phyloP scores from a whole-genome alignment of 1,284 basidiomycete genomes.

The Exobasidium rhododendri region DNA sequence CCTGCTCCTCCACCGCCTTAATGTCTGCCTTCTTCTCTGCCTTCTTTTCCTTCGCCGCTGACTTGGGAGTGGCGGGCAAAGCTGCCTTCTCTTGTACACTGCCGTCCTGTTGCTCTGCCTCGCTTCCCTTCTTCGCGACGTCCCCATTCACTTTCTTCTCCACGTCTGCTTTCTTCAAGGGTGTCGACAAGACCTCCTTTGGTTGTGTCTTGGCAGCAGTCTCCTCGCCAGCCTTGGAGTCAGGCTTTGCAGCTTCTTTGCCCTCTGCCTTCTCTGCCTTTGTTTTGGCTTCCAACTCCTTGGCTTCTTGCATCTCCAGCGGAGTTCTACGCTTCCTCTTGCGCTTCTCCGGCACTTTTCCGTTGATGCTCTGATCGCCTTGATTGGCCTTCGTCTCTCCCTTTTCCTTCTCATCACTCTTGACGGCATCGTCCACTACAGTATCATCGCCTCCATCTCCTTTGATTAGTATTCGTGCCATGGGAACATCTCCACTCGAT shows the following conservation, averaged over 20 bases:
- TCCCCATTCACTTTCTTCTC: neutral
- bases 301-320: neutral
- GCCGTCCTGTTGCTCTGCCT: no score
- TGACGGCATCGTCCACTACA: no score
- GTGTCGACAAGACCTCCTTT: neutral
- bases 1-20: neutral
- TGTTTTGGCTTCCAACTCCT: neutral
- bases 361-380: neutral
- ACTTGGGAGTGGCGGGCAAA: neutral
- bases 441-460: no score
- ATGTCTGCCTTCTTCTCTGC: neutral
- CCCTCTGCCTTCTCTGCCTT: neutral
- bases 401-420: neutral
- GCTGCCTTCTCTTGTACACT: neutral
- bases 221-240: neutral
- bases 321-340: neutral
- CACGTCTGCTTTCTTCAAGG: neutral
- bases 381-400: neutral
- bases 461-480: neutral
- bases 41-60: neutral
- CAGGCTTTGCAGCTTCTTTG: neutral
- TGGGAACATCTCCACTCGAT: neutral
- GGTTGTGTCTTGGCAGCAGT: neutral
- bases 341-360: neutral
- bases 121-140: neutral